Base-by-base conservation (phyloP, 2,329 filamentous ascomycete genomes). In the Emericellopsis atlantica region DNA sequence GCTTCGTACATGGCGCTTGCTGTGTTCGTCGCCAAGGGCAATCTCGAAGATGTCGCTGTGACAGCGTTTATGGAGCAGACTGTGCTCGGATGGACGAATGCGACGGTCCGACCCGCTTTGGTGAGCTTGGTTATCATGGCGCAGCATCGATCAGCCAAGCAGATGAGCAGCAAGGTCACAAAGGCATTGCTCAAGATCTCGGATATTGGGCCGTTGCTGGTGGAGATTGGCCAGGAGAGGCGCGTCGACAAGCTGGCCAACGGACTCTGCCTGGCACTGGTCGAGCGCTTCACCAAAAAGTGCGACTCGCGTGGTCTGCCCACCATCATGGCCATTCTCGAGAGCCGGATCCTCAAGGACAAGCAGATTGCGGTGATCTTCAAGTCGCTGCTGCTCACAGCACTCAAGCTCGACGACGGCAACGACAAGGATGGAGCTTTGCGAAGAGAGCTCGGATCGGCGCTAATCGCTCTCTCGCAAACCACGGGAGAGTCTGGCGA, bases 1-100 rank as follows among this genome's bases (percentile, higher is more conserved):
- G 88, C 84, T 14, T 89, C 84, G 43, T 96, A 95, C 58, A 95
- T 95, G 83, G 79, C 95, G 16, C 74, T 89, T 42, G 78, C 87
- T 6, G 79, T 96, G 38, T 73, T 96, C 46, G 88, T 86, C 6
- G 80, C 85, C 38, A 95, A 95, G 60, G 80, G 83, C 1, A 72
- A 76, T 37, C 70, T 96, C 12, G 77, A 84, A 37, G 88, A 96
- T 51, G 74, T 75, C 43, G 76, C 89, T 2, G 68, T 96, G n/a
- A 79, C 84, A 41, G 80, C 81, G 2, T 72, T 98, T 53, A 94
- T 96, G 87, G 85, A 94, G 52, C 86, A 89, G 46, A 76, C 95
- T 29, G 81, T 84, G 8, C 65, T 72, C 23, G 85, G 84, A 8
- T 93, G 87, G 79, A 82, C 78, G 2, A 62, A 69, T 35, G 81